phyloP scores from a whole-genome alignment of 2,329 filamentous ascomycete species.

The Fonsecaea multimorphosa region DNA sequence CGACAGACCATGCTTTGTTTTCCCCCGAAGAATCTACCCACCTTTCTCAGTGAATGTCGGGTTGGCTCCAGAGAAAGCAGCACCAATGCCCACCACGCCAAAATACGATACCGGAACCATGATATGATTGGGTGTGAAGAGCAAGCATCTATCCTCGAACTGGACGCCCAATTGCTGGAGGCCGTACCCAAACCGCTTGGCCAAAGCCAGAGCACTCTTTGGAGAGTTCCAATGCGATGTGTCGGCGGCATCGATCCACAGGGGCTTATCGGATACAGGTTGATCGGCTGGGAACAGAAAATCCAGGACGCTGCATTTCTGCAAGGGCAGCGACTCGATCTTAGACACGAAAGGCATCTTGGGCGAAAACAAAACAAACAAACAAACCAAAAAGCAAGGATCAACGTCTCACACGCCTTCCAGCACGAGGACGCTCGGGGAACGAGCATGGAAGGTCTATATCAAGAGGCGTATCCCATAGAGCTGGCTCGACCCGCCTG shows the following conservation, averaged over 20 bases:
- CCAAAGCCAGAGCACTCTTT: slow-evolving; percentile 57
- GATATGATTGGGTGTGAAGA: slow-evolving; percentile 69
- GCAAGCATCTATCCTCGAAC: slow-evolving; percentile 62
- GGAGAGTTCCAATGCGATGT: slow-evolving; percentile 55
- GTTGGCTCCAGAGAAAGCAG: slow-evolving; percentile 66
- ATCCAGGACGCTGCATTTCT: slow-evolving; percentile 28
- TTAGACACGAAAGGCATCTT: slow-evolving; percentile 1
- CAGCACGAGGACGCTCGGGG: background rate
- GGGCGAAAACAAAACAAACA: background rate
- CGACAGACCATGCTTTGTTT: background rate
- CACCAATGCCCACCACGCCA: slow-evolving; percentile 60
- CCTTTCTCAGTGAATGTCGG: slow-evolving; percentile 66
- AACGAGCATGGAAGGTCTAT: slow-evolving; percentile 2
- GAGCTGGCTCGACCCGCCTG: background rate
- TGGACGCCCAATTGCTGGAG: slow-evolving; percentile 55
- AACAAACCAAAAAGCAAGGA: background rate
- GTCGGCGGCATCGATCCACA: slow-evolving; percentile 62
- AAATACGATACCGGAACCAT: slow-evolving; percentile 71
- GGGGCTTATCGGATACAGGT: slow-evolving; percentile 48
- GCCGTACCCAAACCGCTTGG: slow-evolving; percentile 58
- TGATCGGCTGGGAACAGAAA: slow-evolving; percentile 31
- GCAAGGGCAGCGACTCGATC: slow-evolving; percentile 61
- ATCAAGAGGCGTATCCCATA: background rate
- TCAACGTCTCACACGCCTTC: background rate
- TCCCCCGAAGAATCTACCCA: background rate